A percentile compares a stretch with the other conserved stretches of the same genome.
These are phyloP conservation scores for Funneliformis mosseae DNA, from an alignment of 192 early-diverging fungal species.

Conservation along the genomic window DNA sequence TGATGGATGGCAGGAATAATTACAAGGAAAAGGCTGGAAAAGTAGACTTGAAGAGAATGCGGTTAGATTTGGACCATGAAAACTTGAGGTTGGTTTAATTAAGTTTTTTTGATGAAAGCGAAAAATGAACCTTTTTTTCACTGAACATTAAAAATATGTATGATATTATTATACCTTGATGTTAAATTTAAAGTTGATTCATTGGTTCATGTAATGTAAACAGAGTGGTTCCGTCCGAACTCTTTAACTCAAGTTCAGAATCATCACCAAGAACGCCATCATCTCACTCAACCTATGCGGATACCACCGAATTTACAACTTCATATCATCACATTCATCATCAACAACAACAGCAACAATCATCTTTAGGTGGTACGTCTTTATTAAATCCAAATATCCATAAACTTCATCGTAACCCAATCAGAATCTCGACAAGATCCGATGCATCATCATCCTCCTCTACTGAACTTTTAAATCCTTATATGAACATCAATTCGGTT, in stretches of 20 bases:
- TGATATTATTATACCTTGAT: background rate
- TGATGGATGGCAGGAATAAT: background rate
- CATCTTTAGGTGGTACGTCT: background rate
- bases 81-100: background rate
- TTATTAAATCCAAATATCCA: background rate
- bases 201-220: background rate
- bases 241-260: background rate
- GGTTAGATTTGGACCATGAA: background rate
- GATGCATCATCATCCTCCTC: constrained; percentile 17
- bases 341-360: background rate
- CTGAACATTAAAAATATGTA: too few species aligned
- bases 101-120: too few species aligned
- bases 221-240: background rate
- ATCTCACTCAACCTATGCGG: background rate
- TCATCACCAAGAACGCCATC: background rate
- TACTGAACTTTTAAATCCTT: constrained; percentile 7
- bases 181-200: background rate
- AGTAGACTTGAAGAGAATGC: background rate
- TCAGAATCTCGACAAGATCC: constrained; percentile 26
- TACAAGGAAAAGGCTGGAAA: background rate
- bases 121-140: too few species aligned
- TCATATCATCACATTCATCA: background rate
- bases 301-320: background rate
- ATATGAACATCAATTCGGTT: constrained; percentile 26
- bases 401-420: constrained; percentile 2